Base-by-base conservation (phyloP, 106 monocot genomes). In the Phalaenopsis equestris region DNA sequence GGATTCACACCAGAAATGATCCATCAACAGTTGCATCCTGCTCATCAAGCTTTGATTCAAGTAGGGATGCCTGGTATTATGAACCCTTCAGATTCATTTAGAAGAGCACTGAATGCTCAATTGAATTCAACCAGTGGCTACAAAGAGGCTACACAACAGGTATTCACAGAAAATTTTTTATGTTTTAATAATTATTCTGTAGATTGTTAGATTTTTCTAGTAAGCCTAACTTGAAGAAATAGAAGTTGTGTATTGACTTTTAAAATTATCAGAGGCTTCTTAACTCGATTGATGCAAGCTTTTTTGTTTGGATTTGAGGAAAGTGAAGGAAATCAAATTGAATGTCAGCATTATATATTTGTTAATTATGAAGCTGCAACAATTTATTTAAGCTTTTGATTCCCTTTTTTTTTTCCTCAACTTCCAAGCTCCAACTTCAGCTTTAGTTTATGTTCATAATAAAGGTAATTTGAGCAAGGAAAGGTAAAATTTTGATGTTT, bases 1-100 rank as follows among this genome's bases (percentile, higher is more conserved):
- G 84, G 88, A 23, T 89, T 89, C 55, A 79, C 88, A 55, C 84
- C 84, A 48, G 86, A 85, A 47, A 86, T 86, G 78, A 75, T 88
- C 41, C 87, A 85, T 56, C 76, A 86, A 61, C 88, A 86, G 70
- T 43, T 87, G 37, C 81, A 83, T 77, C 52, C 46, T 6, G 48
- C 88, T 55, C 88, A 91, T 16, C 88, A 82, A 16, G 85, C 81
- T 61, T 65, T 91, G 80, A 37, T 85, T 57, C 88, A 84, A 73
- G 79, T 82, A 38, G 91, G 86, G 19, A 73, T 84, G 17, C 39
- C 86, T 39, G 80, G 84, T 76, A 73, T 87, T 23, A 41, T 52
- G 70, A 88, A 81, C 78, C 82, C 82, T 18, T 78, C 85, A n/a
- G 88, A 88, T 72, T 76, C 80, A 64, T 76, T 91, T 80, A 80